phyloP scores from a whole-genome alignment of 2,329 filamentous ascomycete species.

The Endoconidiophora polonica region DNA sequence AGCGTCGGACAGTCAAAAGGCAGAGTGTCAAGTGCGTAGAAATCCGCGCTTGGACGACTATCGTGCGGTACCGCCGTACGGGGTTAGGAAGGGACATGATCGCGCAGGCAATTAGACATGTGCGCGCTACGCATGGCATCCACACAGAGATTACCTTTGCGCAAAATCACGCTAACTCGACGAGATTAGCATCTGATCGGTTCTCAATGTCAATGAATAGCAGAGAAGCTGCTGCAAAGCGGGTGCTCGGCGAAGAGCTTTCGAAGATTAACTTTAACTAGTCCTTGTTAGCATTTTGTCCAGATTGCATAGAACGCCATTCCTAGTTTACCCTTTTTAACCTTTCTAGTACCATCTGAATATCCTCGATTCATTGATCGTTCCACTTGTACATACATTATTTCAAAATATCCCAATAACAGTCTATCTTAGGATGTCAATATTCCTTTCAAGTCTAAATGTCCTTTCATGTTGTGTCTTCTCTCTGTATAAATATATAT shows the following conservation, averaged over 20 bases:
- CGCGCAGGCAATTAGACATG: neutral
- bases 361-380: no score
- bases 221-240: neutral
- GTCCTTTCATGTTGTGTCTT: no score
- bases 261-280: neutral
- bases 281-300: no score
- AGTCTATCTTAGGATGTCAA: no score
- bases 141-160: neutral
- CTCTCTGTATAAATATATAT: no score
- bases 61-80: constrained; percentile 47
- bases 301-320: no score
- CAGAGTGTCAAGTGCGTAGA: neutral
- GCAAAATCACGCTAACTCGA: constrained; percentile 2
- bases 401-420: no score
- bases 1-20: neutral
- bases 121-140: neutral
- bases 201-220: neutral
- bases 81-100: constrained; percentile 59
- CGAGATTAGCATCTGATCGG: neutral
- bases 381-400: no score
- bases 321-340: no score
- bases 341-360: no score
- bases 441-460: no score
- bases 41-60: constrained; percentile 69
- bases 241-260: constrained; percentile 4